Evolutionary conservation across 768 basidiomycete genomes (phyloP), one percentile per base, ranked within the genome.

Genomic region (Strobilomyces confusus): DNA sequence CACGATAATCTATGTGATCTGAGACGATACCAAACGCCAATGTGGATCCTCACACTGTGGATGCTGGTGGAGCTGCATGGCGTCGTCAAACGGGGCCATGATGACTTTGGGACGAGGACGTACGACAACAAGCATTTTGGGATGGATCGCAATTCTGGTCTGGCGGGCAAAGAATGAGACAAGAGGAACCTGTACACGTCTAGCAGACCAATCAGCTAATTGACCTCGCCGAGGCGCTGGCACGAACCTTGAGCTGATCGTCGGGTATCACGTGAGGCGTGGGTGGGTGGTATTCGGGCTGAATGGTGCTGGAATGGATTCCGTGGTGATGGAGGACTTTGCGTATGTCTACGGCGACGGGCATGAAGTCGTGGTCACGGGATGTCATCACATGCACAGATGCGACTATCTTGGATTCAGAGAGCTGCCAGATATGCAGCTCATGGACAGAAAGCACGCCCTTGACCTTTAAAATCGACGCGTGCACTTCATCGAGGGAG

Each of bases 381-480:
- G 84, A 84, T 9, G 93, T 84, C 61, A 90, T 81, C 44, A 99
- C 92, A 71, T 99, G 97, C 23, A 99, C 95, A 2, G 91, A 95
- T 11, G 95, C 95, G 40, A 99, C 88, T 50, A 94, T 84, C 68
- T 97, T 98, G 52, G 81, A 84, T 72, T 99, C 97, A 11, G 92
- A 95, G 44, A 99, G 80, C 64, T 95, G 93, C 97, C 97, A 99
- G 49, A 98, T 83, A 71, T 99, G 97, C 25, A 99, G 78, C 66
- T 98, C 92, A 63, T 98, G 97, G 26, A 98, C 75, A 14, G 83
- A 83, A 51, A 81, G 70, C 23, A 89, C 97, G 44, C 97, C 95
- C 4, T 87, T 79, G 23, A 98, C 89, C 4, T 73, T 74, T 14
- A 89, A 75, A 52, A 99, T 95, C 5, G 88, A 83, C n/a, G 76